Conservation (phyloP, 1,284 basidiomycete genomes). For the Earliella scabrosa region DNA sequence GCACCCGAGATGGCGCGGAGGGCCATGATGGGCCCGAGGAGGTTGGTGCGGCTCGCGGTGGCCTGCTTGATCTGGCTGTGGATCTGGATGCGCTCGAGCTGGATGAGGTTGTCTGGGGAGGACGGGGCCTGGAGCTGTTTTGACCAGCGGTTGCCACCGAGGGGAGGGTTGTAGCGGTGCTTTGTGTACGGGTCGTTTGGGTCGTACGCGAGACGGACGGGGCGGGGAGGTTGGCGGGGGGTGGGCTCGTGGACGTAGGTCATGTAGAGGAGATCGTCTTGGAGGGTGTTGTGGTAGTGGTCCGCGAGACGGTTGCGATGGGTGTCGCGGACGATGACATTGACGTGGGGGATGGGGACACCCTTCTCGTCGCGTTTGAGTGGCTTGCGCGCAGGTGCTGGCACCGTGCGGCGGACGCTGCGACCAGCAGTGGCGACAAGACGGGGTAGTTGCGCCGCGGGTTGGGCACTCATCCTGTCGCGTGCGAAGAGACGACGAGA, state of each 20-base stretch:
- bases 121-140: conserved; percentile 68
- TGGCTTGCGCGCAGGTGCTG: conserved; percentile 39
- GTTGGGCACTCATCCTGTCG: conserved; percentile 29
- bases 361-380: conserved; percentile 53
- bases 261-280: conserved; percentile 94
- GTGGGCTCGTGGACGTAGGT: conserved; percentile 81
- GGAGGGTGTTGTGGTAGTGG: conserved; percentile 86
- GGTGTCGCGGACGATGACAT: conserved; percentile 68
- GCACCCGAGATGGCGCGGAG: conserved; percentile 90
- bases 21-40: conserved; percentile 88
- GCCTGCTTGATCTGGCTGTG: conserved; percentile 87
- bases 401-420: conserved; percentile 30
- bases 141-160: conserved; percentile 73
- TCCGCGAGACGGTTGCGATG: conserved; percentile 80
- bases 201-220: conserved; percentile 75
- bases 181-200: conserved; percentile 80
- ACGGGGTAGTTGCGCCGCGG: conserved; percentile 20
- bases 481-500: too few species aligned
- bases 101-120: conserved; percentile 69
- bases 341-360: conserved; percentile 70
- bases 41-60: conserved; percentile 71
- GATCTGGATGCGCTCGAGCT: conserved; percentile 84
- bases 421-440: conserved; percentile 25
- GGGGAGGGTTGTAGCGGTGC: conserved; percentile 72
- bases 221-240: conserved; percentile 54